Evolutionary conservation across 768 basidiomycete genomes (phyloP).

Genomic region (Tricholoma bakamatsutake): DNA sequence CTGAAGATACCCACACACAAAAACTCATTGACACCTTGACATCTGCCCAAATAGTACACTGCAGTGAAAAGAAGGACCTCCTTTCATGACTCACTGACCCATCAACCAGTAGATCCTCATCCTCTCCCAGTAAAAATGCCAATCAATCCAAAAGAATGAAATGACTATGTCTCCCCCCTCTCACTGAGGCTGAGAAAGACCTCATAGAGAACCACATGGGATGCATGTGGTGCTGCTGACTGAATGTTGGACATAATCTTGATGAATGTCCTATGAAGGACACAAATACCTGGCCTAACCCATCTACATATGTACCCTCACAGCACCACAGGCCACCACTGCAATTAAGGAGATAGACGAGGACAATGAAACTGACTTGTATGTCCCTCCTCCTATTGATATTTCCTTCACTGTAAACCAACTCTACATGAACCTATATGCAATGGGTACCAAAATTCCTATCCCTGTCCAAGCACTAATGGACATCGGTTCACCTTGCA

Average conservation of each 20-base stretch:
- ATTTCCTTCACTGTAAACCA: background rate
- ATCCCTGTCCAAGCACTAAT: background rate
- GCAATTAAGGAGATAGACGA: background rate
- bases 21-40: too few relatives aligned
- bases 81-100: too few relatives aligned
- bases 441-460: background rate
- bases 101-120: too few relatives aligned
- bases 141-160: too few relatives aligned
- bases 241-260: background rate
- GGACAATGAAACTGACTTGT: too few relatives aligned
- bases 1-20: too few relatives aligned
- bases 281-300: background rate
- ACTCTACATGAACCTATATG: background rate
- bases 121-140: too few relatives aligned
- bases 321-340: background rate
- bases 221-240: background rate
- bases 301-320: background rate
- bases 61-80: too few relatives aligned
- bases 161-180: background rate
- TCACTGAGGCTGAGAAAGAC: background rate
- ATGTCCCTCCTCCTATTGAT: too few relatives aligned
- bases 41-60: too few relatives aligned
- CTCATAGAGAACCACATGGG: background rate
- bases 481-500: background rate
- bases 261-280: background rate